Percentiles rank a stretch among this genome's conserved stretches.
Conservation (phyloP, 228 moss, liverwort and hornwort species). For the Sphagnum magellanicum region DNA sequence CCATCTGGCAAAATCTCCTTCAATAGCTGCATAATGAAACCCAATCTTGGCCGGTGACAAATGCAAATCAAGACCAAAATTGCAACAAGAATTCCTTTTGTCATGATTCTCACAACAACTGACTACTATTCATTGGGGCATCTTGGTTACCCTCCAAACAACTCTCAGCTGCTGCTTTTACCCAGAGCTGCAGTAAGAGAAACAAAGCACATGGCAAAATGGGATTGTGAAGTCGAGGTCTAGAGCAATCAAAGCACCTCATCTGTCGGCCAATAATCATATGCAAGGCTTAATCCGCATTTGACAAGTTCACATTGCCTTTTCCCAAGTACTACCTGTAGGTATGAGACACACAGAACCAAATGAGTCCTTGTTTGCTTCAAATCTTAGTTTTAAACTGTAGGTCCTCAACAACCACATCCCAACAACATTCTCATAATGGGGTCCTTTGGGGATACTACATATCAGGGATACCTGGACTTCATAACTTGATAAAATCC, state of each 20-base stretch:
- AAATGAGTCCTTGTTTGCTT: neutral
- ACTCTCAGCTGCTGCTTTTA: too few species aligned
- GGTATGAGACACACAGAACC: slow-evolving; percentile 19
- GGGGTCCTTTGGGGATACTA: too few species aligned
- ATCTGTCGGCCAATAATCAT: slow-evolving; percentile 76
- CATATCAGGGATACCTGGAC: too few species aligned
- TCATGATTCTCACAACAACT: too few species aligned
- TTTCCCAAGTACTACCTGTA: slow-evolving; percentile 24
- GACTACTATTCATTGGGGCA: too few species aligned
- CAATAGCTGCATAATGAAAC: slow-evolving; percentile 39
- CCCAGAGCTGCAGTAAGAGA: neutral
- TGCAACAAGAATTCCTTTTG: neutral
- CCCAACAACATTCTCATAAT: too few species aligned
- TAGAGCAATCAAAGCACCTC: slow-evolving; percentile 41
- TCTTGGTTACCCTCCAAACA: too few species aligned
- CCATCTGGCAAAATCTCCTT: slow-evolving; percentile 58
- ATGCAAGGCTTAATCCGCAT: slow-evolving; percentile 72
- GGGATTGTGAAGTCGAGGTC: neutral
- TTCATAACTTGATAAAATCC: too few species aligned
- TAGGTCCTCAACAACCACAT: too few species aligned
- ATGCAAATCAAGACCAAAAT: neutral
- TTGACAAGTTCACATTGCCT: slow-evolving; percentile 47
- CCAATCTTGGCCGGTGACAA: neutral
- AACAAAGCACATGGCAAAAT: neutral
- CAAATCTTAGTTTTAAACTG: too few species aligned